A percentile compares a stretch with the other conserved stretches of the same genome.
phyloP scores from a whole-genome alignment of 129 eudicot species.

The Kitagawia praeruptora region DNA sequence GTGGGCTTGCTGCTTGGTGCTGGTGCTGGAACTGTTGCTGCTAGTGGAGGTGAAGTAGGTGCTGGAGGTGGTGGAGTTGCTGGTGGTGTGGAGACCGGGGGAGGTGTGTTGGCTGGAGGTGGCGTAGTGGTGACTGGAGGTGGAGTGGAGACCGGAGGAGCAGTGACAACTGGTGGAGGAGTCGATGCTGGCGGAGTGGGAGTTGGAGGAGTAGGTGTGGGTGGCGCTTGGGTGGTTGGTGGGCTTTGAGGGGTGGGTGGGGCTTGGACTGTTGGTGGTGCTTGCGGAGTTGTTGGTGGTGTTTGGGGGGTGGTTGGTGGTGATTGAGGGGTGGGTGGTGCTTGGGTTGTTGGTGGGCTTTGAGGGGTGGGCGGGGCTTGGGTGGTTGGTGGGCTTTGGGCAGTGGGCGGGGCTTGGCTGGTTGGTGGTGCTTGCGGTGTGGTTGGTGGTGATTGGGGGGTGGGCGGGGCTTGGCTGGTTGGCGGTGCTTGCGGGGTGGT shows the following conservation, averaged over 20 bases:
- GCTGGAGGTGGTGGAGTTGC: neutral
- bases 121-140: conserved; percentile 20
- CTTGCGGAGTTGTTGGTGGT: conserved; percentile 14
- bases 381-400: conserved; percentile 16
- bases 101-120: neutral
- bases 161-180: conserved; percentile 13
- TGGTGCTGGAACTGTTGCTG: conserved; percentile 21
- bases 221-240: conserved; percentile 27
- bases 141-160: conserved; percentile 15
- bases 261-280: conserved; percentile 38
- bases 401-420: conserved; percentile 50
- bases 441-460: conserved; percentile 14
- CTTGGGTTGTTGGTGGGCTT: conserved; percentile 17
- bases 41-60: conserved; percentile 22
- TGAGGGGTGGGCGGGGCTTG: conserved; percentile 6
- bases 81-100: conserved; percentile 7
- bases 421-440: conserved; percentile 16
- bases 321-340: conserved; percentile 12
- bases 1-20: conserved; percentile 25
- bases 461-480: conserved; percentile 17
- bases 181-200: neutral
- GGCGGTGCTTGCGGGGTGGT: conserved; percentile 11
- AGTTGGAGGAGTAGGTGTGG: conserved; percentile 39
- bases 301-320: conserved; percentile 10
- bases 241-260: conserved; percentile 38